phyloP scores from a whole-genome alignment of 2,329 filamentous ascomycete species.

The Aschersonia sp. region DNA sequence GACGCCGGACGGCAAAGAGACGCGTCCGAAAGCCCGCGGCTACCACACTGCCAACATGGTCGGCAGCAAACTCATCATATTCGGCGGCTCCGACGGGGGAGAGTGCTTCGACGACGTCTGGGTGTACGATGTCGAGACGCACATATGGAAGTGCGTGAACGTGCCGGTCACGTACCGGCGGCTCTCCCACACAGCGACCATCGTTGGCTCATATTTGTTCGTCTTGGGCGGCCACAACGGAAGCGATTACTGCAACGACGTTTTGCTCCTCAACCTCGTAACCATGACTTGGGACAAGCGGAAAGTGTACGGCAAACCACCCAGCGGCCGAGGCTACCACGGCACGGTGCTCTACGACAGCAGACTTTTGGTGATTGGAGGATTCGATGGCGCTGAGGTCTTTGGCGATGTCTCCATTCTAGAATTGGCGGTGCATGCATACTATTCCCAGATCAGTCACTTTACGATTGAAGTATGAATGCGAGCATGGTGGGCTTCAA shows the following conservation, averaged over 20 bases:
- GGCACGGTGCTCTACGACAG: conserved; percentile 51
- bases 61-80: conserved; percentile 57
- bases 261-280: conserved; percentile 53
- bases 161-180: conserved; percentile 48
- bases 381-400: conserved; percentile 53
- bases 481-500: too few relatives aligned
- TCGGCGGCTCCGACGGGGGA: conserved; percentile 53
- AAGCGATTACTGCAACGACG: conserved; percentile 53
- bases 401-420: conserved; percentile 54
- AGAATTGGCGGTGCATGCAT: conserved; percentile 54
- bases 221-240: conserved; percentile 58
- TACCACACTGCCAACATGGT: conserved; percentile 65
- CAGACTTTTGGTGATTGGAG: conserved; percentile 47
- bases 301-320: conserved; percentile 47
- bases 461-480: conserved; percentile 51
- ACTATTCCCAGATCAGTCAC: conserved; percentile 61
- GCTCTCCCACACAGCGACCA: conserved; percentile 52
- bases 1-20: conserved; percentile 15
- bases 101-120: conserved; percentile 62
- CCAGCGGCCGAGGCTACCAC: conserved; percentile 52
- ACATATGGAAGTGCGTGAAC: conserved; percentile 42
- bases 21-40: conserved; percentile 46
- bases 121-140: conserved; percentile 54
- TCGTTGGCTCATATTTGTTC: conserved; percentile 56
- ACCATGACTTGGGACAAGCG: conserved; percentile 62